Evolutionary conservation across 768 basidiomycete genomes (phyloP).

Genomic region (Trametes sanguinea): DNA sequence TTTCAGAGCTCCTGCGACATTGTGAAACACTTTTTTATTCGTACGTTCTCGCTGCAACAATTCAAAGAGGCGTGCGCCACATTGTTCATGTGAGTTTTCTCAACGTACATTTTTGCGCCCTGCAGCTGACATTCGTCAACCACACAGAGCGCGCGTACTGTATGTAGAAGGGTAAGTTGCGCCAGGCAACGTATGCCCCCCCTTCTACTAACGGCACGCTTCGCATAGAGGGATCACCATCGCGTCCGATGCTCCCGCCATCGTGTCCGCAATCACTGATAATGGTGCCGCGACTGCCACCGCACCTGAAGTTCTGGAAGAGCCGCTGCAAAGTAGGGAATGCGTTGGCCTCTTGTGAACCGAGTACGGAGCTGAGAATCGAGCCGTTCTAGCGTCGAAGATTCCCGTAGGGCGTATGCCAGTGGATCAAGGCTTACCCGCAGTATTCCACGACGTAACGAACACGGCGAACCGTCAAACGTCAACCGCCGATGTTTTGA

Average conservation of each 20-base stretch:
- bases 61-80: not conserved
- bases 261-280: not conserved
- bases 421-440: not conserved
- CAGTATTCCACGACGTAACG: not conserved
- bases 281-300: too few relatives aligned
- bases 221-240: not conserved
- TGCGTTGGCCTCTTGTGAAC: not conserved
- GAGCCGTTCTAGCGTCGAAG: not conserved
- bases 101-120: not conserved
- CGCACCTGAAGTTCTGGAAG: too few relatives aligned
- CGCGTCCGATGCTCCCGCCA: not conserved
- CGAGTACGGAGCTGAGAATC: not conserved
- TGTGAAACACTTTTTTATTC: not conserved
- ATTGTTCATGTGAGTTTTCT: not conserved
- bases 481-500: not conserved
- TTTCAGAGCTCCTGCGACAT: not conserved
- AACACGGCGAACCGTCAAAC: too few relatives aligned
- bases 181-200: not conserved
- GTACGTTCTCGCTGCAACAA: not conserved
- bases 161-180: not conserved
- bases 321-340: not conserved
- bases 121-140: not conserved
- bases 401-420: not conserved
- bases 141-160: conserved; percentile 1
- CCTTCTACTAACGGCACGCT: not conserved